Base-by-base conservation (phyloP, 2,329 filamentous ascomycete species). In the Tolypocladium ovalisporum region DNA sequence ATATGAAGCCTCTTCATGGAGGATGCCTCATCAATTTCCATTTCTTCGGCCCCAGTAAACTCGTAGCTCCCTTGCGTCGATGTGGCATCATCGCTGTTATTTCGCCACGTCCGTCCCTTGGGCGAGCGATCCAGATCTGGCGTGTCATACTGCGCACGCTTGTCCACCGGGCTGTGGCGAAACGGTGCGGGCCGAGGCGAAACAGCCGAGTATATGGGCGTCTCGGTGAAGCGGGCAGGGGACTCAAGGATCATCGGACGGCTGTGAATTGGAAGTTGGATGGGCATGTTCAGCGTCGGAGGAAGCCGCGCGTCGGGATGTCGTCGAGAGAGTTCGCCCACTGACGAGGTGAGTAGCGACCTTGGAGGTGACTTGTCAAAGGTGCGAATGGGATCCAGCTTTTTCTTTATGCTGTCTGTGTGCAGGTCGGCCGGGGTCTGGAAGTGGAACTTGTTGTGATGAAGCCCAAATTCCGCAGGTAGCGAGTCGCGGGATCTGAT, bases 11-110 rank as follows among this genome's bases (percentile, higher is more conserved):
- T 76, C 74, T 66, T 82, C 66, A 79, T 75, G 64, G 63, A 79
- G 62, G 61, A 76, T 66, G 66, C 77, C 68, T 82, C 80, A 12
- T 82, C 80, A 29, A 76, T 78, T 1, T 80, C 78, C 64, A 71
- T 73, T n/a, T 80, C 77, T 22, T 76, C 73, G 22, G 62, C 62
- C 1, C 63, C 64, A 39, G 64, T 65, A 55, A 68, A 72, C 1
- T 78, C 76, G 57, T 76, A 77, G 60, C 72, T 75, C 10, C 74
- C 73, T 51, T 76, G 74, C 12, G 70, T 75, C 2, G 76, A 76
- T 1, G 73, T 75, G 17, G 72, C 73, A 57, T 80, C 80, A 54
- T 82, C 80, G 57, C 79, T 82, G 59, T 82, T 80, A 36, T 76
- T 79, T 56, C 79, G 74, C 59, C 72, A 72, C 7, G 72, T 70